phyloP scores from a whole-genome alignment of 2,329 filamentous ascomycete species.

The Meredithiella fracta region DNA sequence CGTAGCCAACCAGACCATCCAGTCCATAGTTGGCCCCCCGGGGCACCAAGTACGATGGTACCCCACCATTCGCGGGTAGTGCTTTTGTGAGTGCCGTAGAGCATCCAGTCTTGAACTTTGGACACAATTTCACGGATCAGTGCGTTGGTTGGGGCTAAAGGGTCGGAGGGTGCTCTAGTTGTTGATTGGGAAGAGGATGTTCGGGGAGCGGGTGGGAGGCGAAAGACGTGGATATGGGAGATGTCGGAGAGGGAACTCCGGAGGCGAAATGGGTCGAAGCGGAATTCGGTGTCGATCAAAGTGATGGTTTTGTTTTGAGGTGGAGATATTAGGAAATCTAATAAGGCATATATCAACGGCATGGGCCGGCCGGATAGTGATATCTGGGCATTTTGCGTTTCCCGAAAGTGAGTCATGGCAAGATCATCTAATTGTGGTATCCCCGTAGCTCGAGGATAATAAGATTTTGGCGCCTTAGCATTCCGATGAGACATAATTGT shows the following conservation, averaged over 20 bases:
- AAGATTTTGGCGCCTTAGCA: constrained; percentile 8
- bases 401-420: constrained; percentile 29
- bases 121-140: constrained; percentile 23
- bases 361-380: constrained; percentile 36
- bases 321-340: constrained; percentile 33
- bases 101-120: constrained; percentile 30
- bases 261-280: constrained; percentile 37
- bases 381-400: constrained; percentile 31
- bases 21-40: constrained; percentile 21
- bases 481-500: constrained; percentile 12
- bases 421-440: constrained; percentile 32
- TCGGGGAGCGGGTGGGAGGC: background rate
- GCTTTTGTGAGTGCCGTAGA: constrained; percentile 32
- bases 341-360: constrained; percentile 38
- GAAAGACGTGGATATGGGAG: constrained; percentile 34
- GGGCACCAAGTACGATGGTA: constrained; percentile 35
- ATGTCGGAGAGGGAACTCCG: constrained; percentile 25
- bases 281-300: constrained; percentile 37
- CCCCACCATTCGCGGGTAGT: constrained; percentile 38
- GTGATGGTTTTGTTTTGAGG: constrained; percentile 33
- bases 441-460: constrained; percentile 21
- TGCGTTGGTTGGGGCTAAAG: constrained; percentile 12
- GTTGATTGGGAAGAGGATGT: background rate
- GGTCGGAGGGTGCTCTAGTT: background rate
- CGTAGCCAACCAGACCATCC: constrained; percentile 32